Evolutionary conservation across 352 stramenopile species (phyloP), one percentile per base, ranked within the genome.

Genomic region (Phytophthora pseudosyringae): DNA sequence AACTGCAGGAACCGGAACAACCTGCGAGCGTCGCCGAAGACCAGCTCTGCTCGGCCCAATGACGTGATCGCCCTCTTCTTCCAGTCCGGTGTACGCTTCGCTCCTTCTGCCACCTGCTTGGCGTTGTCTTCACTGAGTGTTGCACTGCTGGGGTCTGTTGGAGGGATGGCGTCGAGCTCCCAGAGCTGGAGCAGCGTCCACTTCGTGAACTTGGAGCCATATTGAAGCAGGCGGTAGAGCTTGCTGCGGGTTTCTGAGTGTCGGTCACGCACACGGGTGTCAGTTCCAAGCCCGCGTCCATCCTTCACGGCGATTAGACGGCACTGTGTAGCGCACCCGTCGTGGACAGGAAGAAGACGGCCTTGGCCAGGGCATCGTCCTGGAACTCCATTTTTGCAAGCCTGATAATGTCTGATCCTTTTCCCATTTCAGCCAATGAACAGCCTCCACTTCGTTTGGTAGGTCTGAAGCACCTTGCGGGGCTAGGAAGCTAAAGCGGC

Each of bases 1-100:
- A 90, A 90, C 64, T 88, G 76, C 47, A 90, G 74, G 9, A 90
- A 65, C 12, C 81, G 81, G 50, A 84, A 87, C 26, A 86, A 75
- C 59, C 82, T 85, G 16, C 81, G 78, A 21, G 76, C 76, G 32
- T 88, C 78, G n/a, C 69, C 71, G 26, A 88, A 83, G 6, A 88
- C 53, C 28, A 67, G 45, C 58, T 90, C 81, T 9, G 83, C 54
- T n/a, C 79, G 59, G 7, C 58, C 40, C 9, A 83, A 51, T 18
- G 67, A 65, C 4, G 48, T 58, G 12, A 79, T 48, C 9, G 74
- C 26, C 33, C 63, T 58, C 44, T 13, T 61, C 41, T 53, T 71
- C 49, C 61, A 68, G n/a, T 75, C 44, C 0, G 28, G 6, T 32
- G 21, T n/a, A n/a, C 13, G 10, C 38, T 16, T 13, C 18, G 8